Evolutionary conservation across 257 asterid species (phyloP).

Genomic region (Capsicum pubescens): DNA sequence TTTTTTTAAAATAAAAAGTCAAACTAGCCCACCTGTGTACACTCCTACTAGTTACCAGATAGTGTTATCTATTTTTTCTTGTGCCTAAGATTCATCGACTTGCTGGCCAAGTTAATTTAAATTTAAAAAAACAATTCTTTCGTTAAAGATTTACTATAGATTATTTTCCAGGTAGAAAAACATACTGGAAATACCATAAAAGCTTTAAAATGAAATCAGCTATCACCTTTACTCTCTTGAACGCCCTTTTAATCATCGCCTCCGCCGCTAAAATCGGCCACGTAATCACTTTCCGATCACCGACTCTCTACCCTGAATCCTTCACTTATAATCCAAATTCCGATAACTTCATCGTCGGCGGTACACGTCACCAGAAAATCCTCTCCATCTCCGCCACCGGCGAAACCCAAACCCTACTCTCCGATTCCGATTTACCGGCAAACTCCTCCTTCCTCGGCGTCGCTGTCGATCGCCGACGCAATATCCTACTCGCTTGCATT

Average conservation of each 20-base stretch:
- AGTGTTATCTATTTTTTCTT: no score
- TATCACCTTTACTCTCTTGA: conserved; percentile 27
- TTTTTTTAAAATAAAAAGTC: no score
- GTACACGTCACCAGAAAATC: conserved; percentile 59
- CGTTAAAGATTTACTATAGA: not conserved
- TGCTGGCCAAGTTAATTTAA: conserved; percentile 3
- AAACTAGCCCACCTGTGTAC: no score
- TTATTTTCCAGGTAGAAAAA: not conserved
- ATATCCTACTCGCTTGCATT: conserved; percentile 76
- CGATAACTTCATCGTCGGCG: conserved; percentile 77
- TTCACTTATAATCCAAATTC: conserved; percentile 71
- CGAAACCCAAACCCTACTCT: conserved; percentile 56
- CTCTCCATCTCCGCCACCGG: conserved; percentile 78
- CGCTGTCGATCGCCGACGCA: conserved; percentile 62
- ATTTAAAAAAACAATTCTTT: not conserved
- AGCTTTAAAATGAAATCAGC: not conserved
- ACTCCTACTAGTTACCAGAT: no score
- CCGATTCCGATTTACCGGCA: conserved; percentile 54
- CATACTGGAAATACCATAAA: not conserved
- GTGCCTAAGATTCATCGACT: not conserved
- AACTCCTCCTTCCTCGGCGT: conserved; percentile 62
- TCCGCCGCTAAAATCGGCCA: conserved; percentile 49
- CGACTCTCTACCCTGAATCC: conserved; percentile 69
- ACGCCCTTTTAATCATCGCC: conserved; percentile 9
- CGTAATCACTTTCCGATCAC: conserved; percentile 69